Percentiles rank a stretch among this genome's conserved stretches.
Evolutionary conservation across 1,139 yeast species (phyloP).

Genomic region (Scheffersomyces insectosa): DNA sequence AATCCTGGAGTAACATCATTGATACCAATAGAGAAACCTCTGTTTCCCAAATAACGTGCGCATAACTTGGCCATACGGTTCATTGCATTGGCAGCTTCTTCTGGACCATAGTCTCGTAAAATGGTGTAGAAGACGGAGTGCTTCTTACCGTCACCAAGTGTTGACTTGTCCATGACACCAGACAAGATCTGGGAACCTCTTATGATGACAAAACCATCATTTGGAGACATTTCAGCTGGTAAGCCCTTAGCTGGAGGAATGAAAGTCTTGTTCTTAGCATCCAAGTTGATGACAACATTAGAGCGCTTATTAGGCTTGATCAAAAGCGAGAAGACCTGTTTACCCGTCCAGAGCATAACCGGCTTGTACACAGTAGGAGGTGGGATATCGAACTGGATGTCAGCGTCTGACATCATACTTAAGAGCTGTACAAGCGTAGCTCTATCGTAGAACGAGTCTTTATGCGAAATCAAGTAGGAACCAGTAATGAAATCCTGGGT

Average conservation of each 20-base stretch:
- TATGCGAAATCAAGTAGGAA: constrained; percentile 86
- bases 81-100: constrained; percentile 95
- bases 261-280: constrained; percentile 91
- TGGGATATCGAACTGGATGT: constrained; percentile 84
- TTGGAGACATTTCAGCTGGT: constrained; percentile 95
- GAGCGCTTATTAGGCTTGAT: constrained; percentile 79
- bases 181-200: constrained; percentile 86
- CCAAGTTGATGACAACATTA: constrained; percentile 84
- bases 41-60: constrained; percentile 89
- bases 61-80: constrained; percentile 97
- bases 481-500: constrained; percentile 99
- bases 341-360: constrained; percentile 91
- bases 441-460: constrained; percentile 89
- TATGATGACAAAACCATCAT: constrained; percentile 90
- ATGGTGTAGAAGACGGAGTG: constrained; percentile 96
- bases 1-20: constrained; percentile 94
- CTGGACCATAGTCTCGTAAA: constrained; percentile 91
- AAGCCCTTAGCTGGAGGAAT: constrained; percentile 63
- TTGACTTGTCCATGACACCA: constrained; percentile 97
- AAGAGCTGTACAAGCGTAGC: constrained; percentile 80
- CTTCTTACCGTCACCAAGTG: constrained; percentile 97
- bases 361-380: constrained; percentile 96
- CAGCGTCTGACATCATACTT: constrained; percentile 96
- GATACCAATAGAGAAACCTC: constrained; percentile 97
- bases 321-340: constrained; percentile 85